Conservation (phyloP, 768 basidiomycete species). For the Suillus paluster region DNA sequence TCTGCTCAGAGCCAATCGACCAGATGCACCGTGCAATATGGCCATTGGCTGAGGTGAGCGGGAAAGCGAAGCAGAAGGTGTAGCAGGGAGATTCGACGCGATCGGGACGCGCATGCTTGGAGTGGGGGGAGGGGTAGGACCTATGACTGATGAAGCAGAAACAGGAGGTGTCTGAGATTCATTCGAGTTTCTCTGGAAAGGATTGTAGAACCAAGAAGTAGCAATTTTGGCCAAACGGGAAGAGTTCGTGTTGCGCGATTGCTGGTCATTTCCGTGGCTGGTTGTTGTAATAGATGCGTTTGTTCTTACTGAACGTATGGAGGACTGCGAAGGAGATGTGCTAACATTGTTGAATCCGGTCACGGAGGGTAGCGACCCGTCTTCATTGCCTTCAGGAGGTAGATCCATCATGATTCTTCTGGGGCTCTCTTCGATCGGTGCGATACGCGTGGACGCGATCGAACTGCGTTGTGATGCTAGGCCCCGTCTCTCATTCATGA, state of each 20-base stretch:
- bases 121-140: conserved; percentile 25
- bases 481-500: conserved; percentile 43
- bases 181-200: conserved; percentile 66
- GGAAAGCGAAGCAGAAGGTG: conserved; percentile 35
- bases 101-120: conserved; percentile 36
- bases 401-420: conserved; percentile 52
- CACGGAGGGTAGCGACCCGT: conserved; percentile 36
- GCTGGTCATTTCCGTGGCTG: conserved; percentile 17
- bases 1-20: conserved; percentile 53
- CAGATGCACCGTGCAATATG: conserved; percentile 41
- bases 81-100: conserved; percentile 29
- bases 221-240: conserved; percentile 61
- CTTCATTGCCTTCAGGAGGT: conserved; percentile 46
- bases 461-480: conserved; percentile 53
- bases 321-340: conserved; percentile 70
- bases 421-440: conserved; percentile 77
- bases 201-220: conserved; percentile 80
- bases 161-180: conserved; percentile 66
- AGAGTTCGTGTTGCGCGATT: conserved; percentile 32
- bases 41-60: conserved; percentile 48
- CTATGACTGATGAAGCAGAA: conserved; percentile 50
- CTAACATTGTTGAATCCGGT: conserved; percentile 59
- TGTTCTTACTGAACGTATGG: conserved; percentile 54
- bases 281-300: conserved; percentile 56
- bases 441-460: conserved; percentile 50